These are phyloP conservation scores for Podospora pseudoanserina DNA, from an alignment of 495 filamentous ascomycete genomes.

Conservation along the genomic window DNA sequence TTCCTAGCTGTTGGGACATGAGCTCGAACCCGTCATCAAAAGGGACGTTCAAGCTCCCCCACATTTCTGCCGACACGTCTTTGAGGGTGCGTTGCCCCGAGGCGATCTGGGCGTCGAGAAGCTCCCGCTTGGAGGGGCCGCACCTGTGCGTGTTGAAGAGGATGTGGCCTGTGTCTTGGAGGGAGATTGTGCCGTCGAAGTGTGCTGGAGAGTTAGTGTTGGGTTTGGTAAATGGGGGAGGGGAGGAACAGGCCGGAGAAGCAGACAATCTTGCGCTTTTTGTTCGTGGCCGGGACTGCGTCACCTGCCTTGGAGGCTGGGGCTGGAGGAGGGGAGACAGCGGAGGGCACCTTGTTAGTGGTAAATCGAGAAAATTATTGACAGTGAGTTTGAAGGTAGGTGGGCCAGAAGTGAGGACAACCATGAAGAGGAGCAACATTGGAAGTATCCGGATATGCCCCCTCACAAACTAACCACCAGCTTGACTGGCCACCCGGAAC, in stretches of 20 bases:
- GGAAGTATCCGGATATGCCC: neutral
- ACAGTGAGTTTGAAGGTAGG: neutral
- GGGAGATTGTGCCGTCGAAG: conserved; percentile 76
- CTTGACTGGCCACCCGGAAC: neutral
- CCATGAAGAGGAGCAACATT: neutral
- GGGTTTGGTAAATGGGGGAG: too few relatives aligned
- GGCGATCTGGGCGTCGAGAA: conserved; percentile 65
- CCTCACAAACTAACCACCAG: neutral
- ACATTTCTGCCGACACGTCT: conserved; percentile 76
- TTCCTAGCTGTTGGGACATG: conserved; percentile 61
- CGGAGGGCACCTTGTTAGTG: neutral
- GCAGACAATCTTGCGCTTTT: conserved; percentile 51
- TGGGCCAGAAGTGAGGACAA: conserved; percentile 9
- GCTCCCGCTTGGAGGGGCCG: conserved; percentile 51
- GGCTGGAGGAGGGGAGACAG: conserved; percentile 28
- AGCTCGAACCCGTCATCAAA: conserved; percentile 72
- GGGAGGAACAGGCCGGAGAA: conserved; percentile 41
- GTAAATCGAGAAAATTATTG: neutral
- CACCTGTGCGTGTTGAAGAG: conserved; percentile 68
- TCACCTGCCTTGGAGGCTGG: conserved; percentile 12
- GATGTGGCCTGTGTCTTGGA: conserved; percentile 75
- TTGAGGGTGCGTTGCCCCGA: conserved; percentile 64
- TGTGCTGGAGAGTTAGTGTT: conserved; percentile 37
- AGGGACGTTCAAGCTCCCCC: conserved; percentile 63
- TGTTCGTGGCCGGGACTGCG: conserved; percentile 6